Conservation (phyloP, 2,329 filamentous ascomycete species). For the Verticillium nonalfalfae region DNA sequence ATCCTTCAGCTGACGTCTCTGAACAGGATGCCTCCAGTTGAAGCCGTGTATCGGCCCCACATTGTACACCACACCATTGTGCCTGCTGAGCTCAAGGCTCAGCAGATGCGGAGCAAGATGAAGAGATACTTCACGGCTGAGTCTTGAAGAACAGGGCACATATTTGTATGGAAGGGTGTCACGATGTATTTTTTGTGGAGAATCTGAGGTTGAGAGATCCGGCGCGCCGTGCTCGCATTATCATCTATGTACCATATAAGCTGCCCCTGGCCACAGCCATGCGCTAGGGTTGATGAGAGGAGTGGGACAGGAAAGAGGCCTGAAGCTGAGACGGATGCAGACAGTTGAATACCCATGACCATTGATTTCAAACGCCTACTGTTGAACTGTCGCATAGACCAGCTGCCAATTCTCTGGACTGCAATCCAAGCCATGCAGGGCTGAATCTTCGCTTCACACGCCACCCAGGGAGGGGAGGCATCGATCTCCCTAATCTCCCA, state of each 20-base stretch:
- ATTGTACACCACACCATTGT: slow-evolving; percentile 84
- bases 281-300: not conserved
- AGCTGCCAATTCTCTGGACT: no score
- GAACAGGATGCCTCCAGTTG: slow-evolving; percentile 72
- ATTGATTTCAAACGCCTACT: not conserved
- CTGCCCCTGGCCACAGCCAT: not conserved
- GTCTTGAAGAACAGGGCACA: slow-evolving; percentile 16
- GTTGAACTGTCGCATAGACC: not conserved
- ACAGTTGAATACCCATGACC: not conserved
- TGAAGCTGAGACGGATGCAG: not conserved
- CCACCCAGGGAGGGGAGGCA: no score
- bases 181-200: not conserved
- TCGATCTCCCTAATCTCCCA: no score
- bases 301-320: not conserved
- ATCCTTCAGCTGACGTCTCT: slow-evolving; percentile 14
- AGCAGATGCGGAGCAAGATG: slow-evolving; percentile 57
- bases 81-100: slow-evolving; percentile 63
- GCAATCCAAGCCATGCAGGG: no score
- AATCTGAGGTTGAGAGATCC: not conserved
- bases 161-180: not conserved
- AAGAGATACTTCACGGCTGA: slow-evolving; percentile 70
- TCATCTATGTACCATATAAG: not conserved
- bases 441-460: no score
- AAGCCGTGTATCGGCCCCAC: slow-evolving; percentile 85
- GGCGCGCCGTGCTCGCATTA: not conserved